A percentile compares a stretch with the other conserved stretches of the same genome.
These are phyloP conservation scores for Blastomyces emzantsi DNA, from an alignment of 2,329 filamentous ascomycete genomes.

Conservation along the genomic window DNA sequence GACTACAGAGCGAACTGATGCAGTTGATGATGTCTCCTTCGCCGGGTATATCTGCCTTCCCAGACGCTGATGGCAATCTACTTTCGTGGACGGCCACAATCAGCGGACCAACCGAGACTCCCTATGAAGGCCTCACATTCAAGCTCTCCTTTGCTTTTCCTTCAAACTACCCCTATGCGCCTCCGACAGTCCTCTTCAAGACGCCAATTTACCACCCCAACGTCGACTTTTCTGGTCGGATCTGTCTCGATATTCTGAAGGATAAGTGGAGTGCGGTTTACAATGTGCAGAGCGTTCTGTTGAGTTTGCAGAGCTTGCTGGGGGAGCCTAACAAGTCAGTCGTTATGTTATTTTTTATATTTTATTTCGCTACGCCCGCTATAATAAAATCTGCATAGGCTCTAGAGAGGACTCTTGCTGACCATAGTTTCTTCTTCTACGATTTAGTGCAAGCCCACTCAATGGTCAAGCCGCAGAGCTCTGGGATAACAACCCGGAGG, in stretches of 20 bases:
- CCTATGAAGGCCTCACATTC: conserved; percentile 78
- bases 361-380: background rate
- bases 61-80: conserved; percentile 79
- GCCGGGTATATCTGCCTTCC: conserved; percentile 90
- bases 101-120: conserved; percentile 79
- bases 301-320: conserved; percentile 89
- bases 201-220: conserved; percentile 99
- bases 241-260: conserved; percentile 96
- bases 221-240: conserved; percentile 92
- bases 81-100: conserved; percentile 93
- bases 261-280: conserved; percentile 99
- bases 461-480: conserved; percentile 95
- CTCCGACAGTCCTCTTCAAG: conserved; percentile 90
- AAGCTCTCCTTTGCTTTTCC: conserved; percentile 92
- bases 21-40: conserved; percentile 94
- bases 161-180: conserved; percentile 81
- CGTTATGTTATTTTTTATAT: background rate
- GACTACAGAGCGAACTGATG: conserved; percentile 96
- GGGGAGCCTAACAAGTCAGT: conserved; percentile 97
- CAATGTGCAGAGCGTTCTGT: conserved; percentile 85
- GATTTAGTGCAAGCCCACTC: conserved; percentile 69
- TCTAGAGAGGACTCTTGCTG: background rate
- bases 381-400: background rate
- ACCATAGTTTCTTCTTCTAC: background rate
- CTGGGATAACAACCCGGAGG: conserved; percentile 79